These are phyloP conservation scores for Schizosaccharomyces lindneri DNA, from an alignment of 805 yeast species.

Conservation along the genomic window DNA sequence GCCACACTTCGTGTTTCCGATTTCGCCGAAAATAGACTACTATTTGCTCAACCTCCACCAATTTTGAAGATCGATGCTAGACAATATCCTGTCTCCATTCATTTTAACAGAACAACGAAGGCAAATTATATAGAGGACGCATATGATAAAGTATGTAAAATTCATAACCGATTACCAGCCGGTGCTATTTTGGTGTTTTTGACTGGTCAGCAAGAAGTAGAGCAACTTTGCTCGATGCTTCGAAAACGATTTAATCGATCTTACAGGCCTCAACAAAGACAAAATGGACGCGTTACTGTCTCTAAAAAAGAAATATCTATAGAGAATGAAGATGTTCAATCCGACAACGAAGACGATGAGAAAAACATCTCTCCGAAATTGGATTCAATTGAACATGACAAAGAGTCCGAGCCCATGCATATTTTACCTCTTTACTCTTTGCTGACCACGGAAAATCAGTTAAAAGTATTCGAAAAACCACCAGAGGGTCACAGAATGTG, in stretches of 20 bases:
- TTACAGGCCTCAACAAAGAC: background rate
- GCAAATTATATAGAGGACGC: conserved; percentile 69
- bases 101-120: conserved; percentile 61
- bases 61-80: conserved; percentile 73
- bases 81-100: conserved; percentile 70
- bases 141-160: conserved; percentile 58
- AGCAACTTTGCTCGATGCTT: conserved; percentile 42
- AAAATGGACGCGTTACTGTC: conserved; percentile 19
- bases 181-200: conserved; percentile 82
- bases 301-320: conserved; percentile 36
- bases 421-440: conserved; percentile 83
- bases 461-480: conserved; percentile 70
- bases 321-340: conserved; percentile 75
- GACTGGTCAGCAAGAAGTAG: conserved; percentile 88
- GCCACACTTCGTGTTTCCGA: conserved; percentile 88
- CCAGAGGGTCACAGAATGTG: conserved; percentile 72
- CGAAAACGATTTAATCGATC: conserved; percentile 39
- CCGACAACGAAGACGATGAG: conserved; percentile 12
- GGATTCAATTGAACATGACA: conserved; percentile 8
- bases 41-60: conserved; percentile 61
- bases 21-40: conserved; percentile 52
- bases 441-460: conserved; percentile 81
- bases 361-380: conserved; percentile 7
- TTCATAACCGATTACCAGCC: conserved; percentile 65
- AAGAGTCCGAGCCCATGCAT: conserved; percentile 38